Percentiles rank a stretch among this genome's conserved stretches.
Evolutionary conservation across 2,329 filamentous ascomycete genomes (phyloP).

Genomic region (Diaporthe citrichinensis): DNA sequence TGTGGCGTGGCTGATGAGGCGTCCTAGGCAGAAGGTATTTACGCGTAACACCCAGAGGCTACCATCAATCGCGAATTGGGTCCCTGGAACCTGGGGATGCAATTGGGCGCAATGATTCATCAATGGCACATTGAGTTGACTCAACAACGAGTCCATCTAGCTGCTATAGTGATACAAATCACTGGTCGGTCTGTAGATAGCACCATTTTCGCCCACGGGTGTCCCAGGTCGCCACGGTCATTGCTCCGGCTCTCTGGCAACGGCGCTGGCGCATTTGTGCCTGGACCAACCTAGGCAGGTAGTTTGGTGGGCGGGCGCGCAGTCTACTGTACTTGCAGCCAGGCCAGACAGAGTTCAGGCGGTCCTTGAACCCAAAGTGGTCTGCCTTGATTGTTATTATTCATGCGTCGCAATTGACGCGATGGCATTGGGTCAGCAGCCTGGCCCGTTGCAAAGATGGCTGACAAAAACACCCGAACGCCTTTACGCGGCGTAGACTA

Average conservation of each 20-base stretch:
- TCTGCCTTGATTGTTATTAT: constrained; percentile 28
- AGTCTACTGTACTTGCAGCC: not conserved
- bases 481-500: not conserved
- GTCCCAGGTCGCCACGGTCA: not conserved
- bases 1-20: constrained; percentile 18
- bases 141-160: not conserved
- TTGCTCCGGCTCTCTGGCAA: not conserved
- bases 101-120: constrained; percentile 37
- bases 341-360: constrained; percentile 15
- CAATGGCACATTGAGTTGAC: constrained; percentile 16
- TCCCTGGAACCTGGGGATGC: not conserved
- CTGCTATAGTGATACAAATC: not conserved
- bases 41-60: constrained; percentile 24
- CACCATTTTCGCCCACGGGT: not conserved
- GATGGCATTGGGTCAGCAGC: constrained; percentile 4
- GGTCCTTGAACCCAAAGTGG: constrained; percentile 2
- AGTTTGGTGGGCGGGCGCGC: not conserved
- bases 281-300: not conserved
- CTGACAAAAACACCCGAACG: constrained; percentile 15
- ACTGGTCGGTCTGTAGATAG: not conserved
- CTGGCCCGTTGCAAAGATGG: not conserved
- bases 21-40: constrained; percentile 32
- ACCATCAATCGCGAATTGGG: not conserved
- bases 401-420: constrained; percentile 20
- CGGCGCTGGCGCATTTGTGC: not conserved